Conservation (phyloP, 257 asterid genomes). For the Handroanthus guayacan region DNA sequence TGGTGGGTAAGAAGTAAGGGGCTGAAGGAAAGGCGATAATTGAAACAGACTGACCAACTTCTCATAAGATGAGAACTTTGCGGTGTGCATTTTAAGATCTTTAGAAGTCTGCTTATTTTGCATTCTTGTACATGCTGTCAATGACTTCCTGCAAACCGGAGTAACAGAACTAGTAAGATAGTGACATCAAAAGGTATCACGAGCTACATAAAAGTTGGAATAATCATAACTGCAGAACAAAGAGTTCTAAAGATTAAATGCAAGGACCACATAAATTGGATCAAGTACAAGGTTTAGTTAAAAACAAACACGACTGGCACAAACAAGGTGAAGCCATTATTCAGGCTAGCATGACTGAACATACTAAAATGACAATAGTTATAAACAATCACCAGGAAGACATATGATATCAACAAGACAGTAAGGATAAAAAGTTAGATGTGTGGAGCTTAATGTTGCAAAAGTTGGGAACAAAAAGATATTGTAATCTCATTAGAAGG, state of each 20-base stretch:
- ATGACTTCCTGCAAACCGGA: constrained; percentile 51
- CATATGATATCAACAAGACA: background rate
- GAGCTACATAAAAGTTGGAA: background rate
- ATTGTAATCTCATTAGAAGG: constrained; percentile 14
- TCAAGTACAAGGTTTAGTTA: constrained; percentile 18
- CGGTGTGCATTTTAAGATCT: background rate
- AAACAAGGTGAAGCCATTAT: background rate
- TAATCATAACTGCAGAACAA: background rate
- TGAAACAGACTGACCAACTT: background rate
- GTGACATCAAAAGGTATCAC: background rate
- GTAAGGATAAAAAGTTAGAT: background rate
- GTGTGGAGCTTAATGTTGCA: background rate
- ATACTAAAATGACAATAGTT: background rate
- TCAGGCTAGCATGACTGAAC: background rate
- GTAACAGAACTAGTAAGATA: background rate
- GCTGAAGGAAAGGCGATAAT: background rate
- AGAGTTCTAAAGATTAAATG: background rate
- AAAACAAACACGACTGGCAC: background rate
- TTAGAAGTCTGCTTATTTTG: constrained; percentile 43
- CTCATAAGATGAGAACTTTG: background rate
- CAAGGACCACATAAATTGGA: background rate
- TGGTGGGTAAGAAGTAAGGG: background rate
- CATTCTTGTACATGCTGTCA: constrained; percentile 58
- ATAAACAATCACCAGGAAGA: background rate
- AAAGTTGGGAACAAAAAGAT: constrained; percentile 10